Percentiles rank a stretch among this genome's conserved stretches.
These are phyloP conservation scores for Globisporangium parvum DNA, from an alignment of 352 stramenopile species.

Conservation along the genomic window DNA sequence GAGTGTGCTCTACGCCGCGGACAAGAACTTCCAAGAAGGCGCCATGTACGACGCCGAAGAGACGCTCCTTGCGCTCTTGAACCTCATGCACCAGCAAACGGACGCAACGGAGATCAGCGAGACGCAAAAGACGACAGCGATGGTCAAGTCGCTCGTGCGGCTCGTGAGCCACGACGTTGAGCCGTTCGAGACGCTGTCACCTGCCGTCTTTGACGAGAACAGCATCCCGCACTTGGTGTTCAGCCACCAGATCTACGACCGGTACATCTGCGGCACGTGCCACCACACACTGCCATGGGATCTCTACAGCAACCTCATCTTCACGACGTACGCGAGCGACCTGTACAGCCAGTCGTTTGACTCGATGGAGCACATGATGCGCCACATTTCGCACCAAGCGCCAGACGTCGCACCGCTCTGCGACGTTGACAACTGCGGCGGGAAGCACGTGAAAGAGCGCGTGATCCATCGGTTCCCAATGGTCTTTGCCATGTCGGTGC, in stretches of 20 bases:
- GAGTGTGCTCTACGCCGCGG: slow-evolving; percentile 75
- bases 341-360: slow-evolving; percentile 54
- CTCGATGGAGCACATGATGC: slow-evolving; percentile 70
- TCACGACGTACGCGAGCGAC: slow-evolving; percentile 75
- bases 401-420: slow-evolving; percentile 49
- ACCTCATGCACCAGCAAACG: slow-evolving; percentile 86
- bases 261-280: slow-evolving; percentile 62
- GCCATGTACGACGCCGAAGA: slow-evolving; percentile 87
- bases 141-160: slow-evolving; percentile 65
- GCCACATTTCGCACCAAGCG: slow-evolving; percentile 46
- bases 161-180: slow-evolving; percentile 62
- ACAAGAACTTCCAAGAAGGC: slow-evolving; percentile 84
- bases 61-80: slow-evolving; percentile 74
- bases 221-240: slow-evolving; percentile 85
- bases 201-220: slow-evolving; percentile 78
- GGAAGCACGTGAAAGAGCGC: slow-evolving; percentile 67
- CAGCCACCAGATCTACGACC: slow-evolving; percentile 83
- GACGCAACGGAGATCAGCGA: slow-evolving; percentile 65
- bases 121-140: slow-evolving; percentile 65
- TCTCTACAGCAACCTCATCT: slow-evolving; percentile 80
- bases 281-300: slow-evolving; percentile 64
- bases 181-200: slow-evolving; percentile 24
- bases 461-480: slow-evolving; percentile 82
- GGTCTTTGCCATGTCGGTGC: slow-evolving; percentile 80
- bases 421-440: slow-evolving; percentile 44